phyloP scores from a whole-genome alignment of 176 grass and related monocot genomes.

The Saccharum spontaneum region DNA sequence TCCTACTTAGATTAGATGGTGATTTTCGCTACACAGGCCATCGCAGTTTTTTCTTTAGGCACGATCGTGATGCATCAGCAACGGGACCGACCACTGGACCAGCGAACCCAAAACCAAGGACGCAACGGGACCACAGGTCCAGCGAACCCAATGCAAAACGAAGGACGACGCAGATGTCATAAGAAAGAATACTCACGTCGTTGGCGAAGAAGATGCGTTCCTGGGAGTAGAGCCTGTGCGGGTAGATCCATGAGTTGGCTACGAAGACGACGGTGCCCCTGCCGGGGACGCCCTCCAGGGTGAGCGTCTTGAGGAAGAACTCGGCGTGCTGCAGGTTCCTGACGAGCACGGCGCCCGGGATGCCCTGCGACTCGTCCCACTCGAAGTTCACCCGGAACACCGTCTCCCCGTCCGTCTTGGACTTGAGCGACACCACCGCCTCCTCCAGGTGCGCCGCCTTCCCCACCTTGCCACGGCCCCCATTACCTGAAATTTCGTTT shows the following conservation, averaged over 20 bases:
- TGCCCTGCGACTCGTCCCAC: conserved; percentile 67
- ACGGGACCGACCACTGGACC: no score
- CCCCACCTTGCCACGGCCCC: conserved; percentile 52
- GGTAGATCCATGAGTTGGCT: conserved; percentile 90
- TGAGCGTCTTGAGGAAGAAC: conserved; percentile 73
- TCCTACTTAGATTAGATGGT: no score
- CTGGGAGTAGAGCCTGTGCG: conserved; percentile 2
- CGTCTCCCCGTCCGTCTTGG: conserved; percentile 46
- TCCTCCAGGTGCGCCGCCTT: conserved; percentile 57
- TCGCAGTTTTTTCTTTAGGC: no score
- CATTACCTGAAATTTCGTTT: conserved; percentile 29
- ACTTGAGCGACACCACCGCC: conserved; percentile 38
- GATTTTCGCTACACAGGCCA: no score
- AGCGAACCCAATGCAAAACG: no score
- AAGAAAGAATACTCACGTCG: conserved; percentile 44
- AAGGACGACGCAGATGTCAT: no score
- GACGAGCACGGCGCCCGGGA: conserved; percentile 78
- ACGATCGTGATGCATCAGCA: neutral
- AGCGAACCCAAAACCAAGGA: neutral
- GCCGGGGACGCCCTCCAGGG: conserved; percentile 64
- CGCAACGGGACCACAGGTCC: no score
- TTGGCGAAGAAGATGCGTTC: conserved; percentile 90
- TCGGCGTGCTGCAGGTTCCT: conserved; percentile 57
- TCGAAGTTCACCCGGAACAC: conserved; percentile 58
- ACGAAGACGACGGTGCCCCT: conserved; percentile 69